These are phyloP conservation scores for Pinus taeda DNA, from an alignment of 75 land plant genomes.

Conservation along the genomic window DNA sequence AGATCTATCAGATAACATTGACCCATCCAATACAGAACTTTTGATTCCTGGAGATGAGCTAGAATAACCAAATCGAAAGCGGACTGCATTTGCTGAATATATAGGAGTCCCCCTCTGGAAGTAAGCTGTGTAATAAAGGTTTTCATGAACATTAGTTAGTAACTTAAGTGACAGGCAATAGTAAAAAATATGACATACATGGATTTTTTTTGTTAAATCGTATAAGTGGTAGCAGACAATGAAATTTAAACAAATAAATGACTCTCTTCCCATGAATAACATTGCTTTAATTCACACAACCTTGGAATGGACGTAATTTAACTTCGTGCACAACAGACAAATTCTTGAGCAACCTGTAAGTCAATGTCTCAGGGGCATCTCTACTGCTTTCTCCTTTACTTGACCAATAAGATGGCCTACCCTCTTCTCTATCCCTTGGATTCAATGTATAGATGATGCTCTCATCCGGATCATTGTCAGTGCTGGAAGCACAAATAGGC, in stretches of 20 bases:
- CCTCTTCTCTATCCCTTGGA: conserved; percentile 30
- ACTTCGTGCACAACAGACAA: conserved; percentile 54
- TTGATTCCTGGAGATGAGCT: background rate
- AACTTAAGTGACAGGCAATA: background rate
- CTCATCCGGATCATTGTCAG: conserved; percentile 82
- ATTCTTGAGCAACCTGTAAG: conserved; percentile 29
- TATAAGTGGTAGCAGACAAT: background rate
- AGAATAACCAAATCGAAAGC: conserved; percentile 32
- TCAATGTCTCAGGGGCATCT: conserved; percentile 38
- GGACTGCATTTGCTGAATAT: conserved; percentile 41
- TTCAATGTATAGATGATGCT: conserved; percentile 69
- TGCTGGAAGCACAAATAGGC: conserved; percentile 80
- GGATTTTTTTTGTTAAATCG: background rate
- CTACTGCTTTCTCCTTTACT: conserved; percentile 31
- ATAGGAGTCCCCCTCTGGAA: conserved; percentile 38
- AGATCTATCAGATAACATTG: background rate
- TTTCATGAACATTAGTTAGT: background rate
- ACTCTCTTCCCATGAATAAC: background rate
- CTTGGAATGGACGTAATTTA: conserved; percentile 41
- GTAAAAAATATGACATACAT: background rate
- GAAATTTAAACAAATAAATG: background rate
- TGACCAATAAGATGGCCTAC: conserved; percentile 51
- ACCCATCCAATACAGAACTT: background rate
- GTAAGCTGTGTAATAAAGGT: conserved; percentile 25
- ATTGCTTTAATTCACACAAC: conserved; percentile 13